These are phyloP conservation scores for Aspergillus clavatus DNA, from an alignment of 2,329 filamentous ascomycete species.

Conservation along the genomic window DNA sequence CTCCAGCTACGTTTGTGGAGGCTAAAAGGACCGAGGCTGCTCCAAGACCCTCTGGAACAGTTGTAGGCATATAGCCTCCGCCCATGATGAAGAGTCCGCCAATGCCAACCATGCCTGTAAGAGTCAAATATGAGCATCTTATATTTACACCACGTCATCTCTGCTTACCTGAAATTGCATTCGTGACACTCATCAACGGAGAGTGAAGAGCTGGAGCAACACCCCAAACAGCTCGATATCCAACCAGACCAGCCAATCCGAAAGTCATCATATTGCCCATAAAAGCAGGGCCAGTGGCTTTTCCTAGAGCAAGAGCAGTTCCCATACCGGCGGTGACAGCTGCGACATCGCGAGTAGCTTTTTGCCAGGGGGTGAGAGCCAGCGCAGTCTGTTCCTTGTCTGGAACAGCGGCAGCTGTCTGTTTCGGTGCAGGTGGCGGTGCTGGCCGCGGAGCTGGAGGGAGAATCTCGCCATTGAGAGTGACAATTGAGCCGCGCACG, in stretches of 20 bases:
- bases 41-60: conserved; percentile 72
- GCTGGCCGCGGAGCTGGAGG: conserved; percentile 68
- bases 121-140: background rate
- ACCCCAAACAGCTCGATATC: conserved; percentile 85
- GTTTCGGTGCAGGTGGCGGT: conserved; percentile 49
- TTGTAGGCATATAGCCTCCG: conserved; percentile 71
- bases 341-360: conserved; percentile 69
- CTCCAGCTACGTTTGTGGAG: conserved; percentile 83
- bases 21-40: conserved; percentile 76
- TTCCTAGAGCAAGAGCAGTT: conserved; percentile 68
- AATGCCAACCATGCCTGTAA: conserved; percentile 75
- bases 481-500: conserved; percentile 78
- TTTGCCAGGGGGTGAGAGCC: conserved; percentile 76
- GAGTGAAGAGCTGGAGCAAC: conserved; percentile 79
- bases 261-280: conserved; percentile 88
- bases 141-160: background rate
- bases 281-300: conserved; percentile 74
- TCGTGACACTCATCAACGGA: conserved; percentile 87
- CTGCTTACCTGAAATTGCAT: conserved; percentile 70
- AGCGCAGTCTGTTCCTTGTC: conserved; percentile 55
- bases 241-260: conserved; percentile 75
- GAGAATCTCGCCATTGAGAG: conserved; percentile 68
- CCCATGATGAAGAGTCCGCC: conserved; percentile 87
- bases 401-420: conserved; percentile 48
- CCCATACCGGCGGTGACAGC: conserved; percentile 74